phyloP scores from a whole-genome alignment of 2,329 filamentous ascomycete species.

The Cladosporium velox region DNA sequence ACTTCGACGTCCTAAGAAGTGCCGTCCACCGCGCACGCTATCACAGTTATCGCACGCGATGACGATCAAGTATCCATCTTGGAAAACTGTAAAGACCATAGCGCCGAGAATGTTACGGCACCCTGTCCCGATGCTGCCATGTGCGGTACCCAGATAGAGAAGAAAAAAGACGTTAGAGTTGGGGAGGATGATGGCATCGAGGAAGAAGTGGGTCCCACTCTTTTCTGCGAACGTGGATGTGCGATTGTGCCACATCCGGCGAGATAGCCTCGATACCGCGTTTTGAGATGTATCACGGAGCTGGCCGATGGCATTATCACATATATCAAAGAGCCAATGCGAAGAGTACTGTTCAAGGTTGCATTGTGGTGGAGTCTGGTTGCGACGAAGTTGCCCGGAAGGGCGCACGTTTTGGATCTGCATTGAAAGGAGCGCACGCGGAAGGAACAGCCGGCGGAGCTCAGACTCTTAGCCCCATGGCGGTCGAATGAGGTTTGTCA shows the following conservation, averaged over 20 bases:
- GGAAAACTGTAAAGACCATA: neutral
- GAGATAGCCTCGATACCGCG: neutral
- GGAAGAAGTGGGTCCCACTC: neutral
- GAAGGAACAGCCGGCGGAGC: neutral
- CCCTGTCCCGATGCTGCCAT: neutral
- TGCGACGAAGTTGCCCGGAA: neutral
- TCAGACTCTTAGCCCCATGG: neutral
- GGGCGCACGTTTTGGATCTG: neutral
- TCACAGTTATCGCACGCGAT: constrained; percentile 1
- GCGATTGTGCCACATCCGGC: neutral
- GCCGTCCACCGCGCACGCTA: neutral
- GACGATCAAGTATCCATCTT: constrained; percentile 3
- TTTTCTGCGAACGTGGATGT: neutral
- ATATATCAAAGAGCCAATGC: neutral
- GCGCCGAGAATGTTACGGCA: neutral
- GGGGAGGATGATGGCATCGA: constrained; percentile 9
- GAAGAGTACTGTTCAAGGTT: neutral
- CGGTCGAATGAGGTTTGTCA: neutral
- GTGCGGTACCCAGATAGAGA: neutral
- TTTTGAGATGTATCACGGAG: neutral
- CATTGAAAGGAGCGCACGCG: neutral
- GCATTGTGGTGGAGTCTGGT: constrained; percentile 1
- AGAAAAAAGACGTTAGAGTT: constrained; percentile 14
- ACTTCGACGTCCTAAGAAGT: neutral
- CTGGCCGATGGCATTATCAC: neutral